phyloP scores from a whole-genome alignment of 805 yeast genomes.

The Saturnispora serradocipensis region DNA sequence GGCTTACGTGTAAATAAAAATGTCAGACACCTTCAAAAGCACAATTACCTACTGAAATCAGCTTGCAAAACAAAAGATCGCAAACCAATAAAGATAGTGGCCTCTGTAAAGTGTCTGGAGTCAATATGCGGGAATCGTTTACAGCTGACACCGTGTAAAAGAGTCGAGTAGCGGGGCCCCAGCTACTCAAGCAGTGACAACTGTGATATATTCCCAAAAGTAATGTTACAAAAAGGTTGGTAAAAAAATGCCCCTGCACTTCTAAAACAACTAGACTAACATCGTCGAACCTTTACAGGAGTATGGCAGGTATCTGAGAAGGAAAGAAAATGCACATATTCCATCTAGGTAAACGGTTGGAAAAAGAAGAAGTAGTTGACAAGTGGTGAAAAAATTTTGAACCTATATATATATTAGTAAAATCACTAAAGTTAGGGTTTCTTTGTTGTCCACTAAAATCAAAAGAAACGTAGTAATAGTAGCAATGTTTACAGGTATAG shows the following conservation, averaged over 20 bases:
- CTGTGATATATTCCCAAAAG: slow-evolving; percentile 31
- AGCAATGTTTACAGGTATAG: slow-evolving; percentile 88
- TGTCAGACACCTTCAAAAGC: slow-evolving; percentile 14
- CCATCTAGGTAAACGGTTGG: too few relatives aligned
- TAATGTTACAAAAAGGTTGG: not conserved
- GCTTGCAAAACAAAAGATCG: not conserved
- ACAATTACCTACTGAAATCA: not conserved
- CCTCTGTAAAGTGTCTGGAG: slow-evolving; percentile 9
- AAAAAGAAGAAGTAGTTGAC: not conserved
- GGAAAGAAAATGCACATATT: too few relatives aligned
- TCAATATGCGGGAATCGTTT: slow-evolving; percentile 47
- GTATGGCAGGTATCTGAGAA: too few relatives aligned
- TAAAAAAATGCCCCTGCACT: not conserved
- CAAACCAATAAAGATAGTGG: not conserved
- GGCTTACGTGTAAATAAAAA: not conserved
- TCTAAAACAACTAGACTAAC: not conserved
- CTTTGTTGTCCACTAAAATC: not conserved
- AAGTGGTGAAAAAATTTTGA: too few relatives aligned
- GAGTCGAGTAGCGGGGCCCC: not conserved
- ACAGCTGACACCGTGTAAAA: slow-evolving; percentile 30
- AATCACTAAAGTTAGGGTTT: not conserved
- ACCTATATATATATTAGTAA: not conserved
- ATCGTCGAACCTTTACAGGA: not conserved
- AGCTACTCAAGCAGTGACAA: slow-evolving; percentile 2
- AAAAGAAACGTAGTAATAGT: not conserved